Conservation (phyloP, 176 grass and related monocot genomes). For the Lolium perenne region DNA sequence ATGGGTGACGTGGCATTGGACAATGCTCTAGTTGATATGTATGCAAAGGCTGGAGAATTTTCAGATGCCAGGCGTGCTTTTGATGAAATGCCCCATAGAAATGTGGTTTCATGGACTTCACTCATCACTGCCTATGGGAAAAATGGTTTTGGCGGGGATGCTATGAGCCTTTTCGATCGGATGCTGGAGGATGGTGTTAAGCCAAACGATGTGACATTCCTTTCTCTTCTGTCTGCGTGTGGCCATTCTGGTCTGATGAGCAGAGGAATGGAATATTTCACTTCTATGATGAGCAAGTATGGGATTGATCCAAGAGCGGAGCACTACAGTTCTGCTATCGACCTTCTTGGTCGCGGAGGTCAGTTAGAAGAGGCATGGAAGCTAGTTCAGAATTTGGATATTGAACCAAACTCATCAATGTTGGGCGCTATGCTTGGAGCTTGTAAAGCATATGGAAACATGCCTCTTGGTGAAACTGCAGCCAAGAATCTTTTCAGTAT, state of each 20-base stretch:
- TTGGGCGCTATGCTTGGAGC: conserved; percentile 82
- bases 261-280: conserved; percentile 72
- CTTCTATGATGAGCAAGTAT: conserved; percentile 74
- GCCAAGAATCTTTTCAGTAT: conserved; percentile 57
- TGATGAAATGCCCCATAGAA: conserved; percentile 73
- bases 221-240: conserved; percentile 73
- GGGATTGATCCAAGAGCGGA: conserved; percentile 73
- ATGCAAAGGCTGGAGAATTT: conserved; percentile 78
- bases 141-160: conserved; percentile 62
- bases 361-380: conserved; percentile 74
- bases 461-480: conserved; percentile 62
- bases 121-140: conserved; percentile 75
- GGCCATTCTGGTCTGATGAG: conserved; percentile 63
- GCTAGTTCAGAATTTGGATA: conserved; percentile 55
- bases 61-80: conserved; percentile 62
- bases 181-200: conserved; percentile 81
- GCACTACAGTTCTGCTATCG: conserved; percentile 79
- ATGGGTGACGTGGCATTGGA: conserved; percentile 61
- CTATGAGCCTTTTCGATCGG: conserved; percentile 65
- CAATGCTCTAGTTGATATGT: conserved; percentile 91
- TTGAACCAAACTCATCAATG: conserved; percentile 61
- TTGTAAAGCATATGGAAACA: conserved; percentile 65
- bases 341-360: conserved; percentile 83
- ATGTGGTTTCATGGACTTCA: conserved; percentile 94
- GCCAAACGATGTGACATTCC: conserved; percentile 90